A percentile compares a stretch with the other conserved stretches of the same genome.
Conservation (phyloP, 345 rosid species). For the Turnera subulata region DNA sequence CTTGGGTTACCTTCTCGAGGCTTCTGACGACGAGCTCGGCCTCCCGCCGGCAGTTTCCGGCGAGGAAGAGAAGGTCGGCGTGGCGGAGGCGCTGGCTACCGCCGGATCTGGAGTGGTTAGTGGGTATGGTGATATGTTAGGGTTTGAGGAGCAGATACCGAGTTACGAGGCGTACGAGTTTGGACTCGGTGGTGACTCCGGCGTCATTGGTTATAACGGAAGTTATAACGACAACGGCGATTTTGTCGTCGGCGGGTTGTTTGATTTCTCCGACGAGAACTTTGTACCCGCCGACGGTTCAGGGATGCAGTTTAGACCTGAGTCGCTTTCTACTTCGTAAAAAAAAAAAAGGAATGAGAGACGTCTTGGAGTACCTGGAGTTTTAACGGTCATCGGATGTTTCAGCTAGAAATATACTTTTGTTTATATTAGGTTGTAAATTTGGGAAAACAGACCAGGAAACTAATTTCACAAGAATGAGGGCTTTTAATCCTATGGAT, state of each 20-base stretch:
- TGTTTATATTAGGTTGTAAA: slow-evolving; percentile 12
- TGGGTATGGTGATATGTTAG: slow-evolving; percentile 29
- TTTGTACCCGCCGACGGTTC: slow-evolving; percentile 40
- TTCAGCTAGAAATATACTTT: not conserved
- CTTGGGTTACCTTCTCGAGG: slow-evolving; percentile 67
- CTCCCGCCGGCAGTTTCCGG: slow-evolving; percentile 51
- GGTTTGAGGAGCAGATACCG: slow-evolving; percentile 39
- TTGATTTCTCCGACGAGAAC: slow-evolving; percentile 40
- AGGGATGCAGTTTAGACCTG: slow-evolving; percentile 47
- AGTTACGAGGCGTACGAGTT: slow-evolving; percentile 46
- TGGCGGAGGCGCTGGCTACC: slow-evolving; percentile 18
- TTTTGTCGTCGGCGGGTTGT: slow-evolving; percentile 58
- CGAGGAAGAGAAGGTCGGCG: slow-evolving; percentile 19
- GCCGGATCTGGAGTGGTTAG: slow-evolving; percentile 29
- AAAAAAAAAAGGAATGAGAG: not conserved
- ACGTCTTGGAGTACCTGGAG: slow-evolving; percentile 3
- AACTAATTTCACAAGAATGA: not conserved
- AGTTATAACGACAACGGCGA: slow-evolving; percentile 26
- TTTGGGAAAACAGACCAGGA: not conserved
- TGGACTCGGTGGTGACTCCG: slow-evolving; percentile 29
- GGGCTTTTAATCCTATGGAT: too few species aligned
- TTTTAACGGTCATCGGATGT: slow-evolving; percentile 1
- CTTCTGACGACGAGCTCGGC: slow-evolving; percentile 84
- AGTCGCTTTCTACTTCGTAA: slow-evolving; percentile 47
- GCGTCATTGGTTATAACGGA: not conserved